Evolutionary conservation across 352 stramenopile genomes (phyloP).

Genomic region (Globisporangium cylindrosporum): DNA sequence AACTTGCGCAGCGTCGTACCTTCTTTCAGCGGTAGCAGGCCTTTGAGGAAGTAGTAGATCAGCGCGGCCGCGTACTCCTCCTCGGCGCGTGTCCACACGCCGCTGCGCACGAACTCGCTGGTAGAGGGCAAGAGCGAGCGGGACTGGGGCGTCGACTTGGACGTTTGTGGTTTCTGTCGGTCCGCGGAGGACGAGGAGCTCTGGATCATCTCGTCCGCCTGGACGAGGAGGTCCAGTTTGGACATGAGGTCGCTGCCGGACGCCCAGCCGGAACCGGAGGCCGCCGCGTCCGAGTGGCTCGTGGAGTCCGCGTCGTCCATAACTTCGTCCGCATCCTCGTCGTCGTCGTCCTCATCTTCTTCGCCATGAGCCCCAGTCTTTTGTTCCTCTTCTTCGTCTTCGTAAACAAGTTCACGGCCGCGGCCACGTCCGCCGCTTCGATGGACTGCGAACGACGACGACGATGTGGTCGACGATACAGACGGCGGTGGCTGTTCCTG

Average conservation of each 20-base stretch:
- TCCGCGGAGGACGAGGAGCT: slow-evolving; percentile 8
- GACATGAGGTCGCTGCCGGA: slow-evolving; percentile 32
- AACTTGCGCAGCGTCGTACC: slow-evolving; percentile 71
- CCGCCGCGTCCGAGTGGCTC: slow-evolving; percentile 2
- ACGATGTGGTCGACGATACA: neutral
- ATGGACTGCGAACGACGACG: slow-evolving; percentile 1
- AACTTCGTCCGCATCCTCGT: slow-evolving; percentile 13
- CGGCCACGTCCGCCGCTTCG: neutral
- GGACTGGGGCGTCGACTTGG: neutral
- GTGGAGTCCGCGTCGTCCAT: neutral
- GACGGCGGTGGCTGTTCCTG: neutral
- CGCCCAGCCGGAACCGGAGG: slow-evolving; percentile 8
- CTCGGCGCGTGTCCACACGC: slow-evolving; percentile 59
- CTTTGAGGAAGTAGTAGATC: slow-evolving; percentile 65
- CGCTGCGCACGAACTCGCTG: slow-evolving; percentile 41
- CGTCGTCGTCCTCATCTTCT: neutral
- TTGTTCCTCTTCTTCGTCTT: slow-evolving; percentile 23
- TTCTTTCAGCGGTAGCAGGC: slow-evolving; percentile 43
- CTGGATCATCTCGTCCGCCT: slow-evolving; percentile 72
- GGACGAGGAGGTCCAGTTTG: slow-evolving; percentile 62
- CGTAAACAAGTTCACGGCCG: slow-evolving; percentile 14
- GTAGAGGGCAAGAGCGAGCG: slow-evolving; percentile 4
- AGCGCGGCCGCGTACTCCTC: slow-evolving; percentile 64
- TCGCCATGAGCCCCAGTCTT: slow-evolving; percentile 17
- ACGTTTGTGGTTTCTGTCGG: neutral